Evolutionary conservation across 169 alveolate species (phyloP), one percentile per base, ranked within the genome.

Genomic region (Eimeria sp.): DNA sequence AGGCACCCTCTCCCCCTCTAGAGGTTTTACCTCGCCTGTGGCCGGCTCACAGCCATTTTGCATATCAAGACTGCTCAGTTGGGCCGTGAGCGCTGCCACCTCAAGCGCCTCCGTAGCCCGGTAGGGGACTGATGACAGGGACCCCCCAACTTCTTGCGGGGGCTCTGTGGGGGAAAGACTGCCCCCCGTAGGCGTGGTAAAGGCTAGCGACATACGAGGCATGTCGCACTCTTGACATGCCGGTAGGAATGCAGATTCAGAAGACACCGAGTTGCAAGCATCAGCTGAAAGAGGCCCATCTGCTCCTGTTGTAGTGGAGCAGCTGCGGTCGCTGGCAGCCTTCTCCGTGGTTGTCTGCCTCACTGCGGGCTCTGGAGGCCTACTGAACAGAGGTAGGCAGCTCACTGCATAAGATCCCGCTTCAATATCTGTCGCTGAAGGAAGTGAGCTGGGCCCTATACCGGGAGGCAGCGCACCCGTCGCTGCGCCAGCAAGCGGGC

Each of bases 311-410:
- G 90, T 83, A 0, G 90, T 58, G 58, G 90, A 83, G 90, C 90
- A 52, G 76, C 90, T 83, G 54, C 90, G 90, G 74, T 83, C 90
- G 37, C 90, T 83, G 56, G 90, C 90, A 58, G 77, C 90, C 90
- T 58, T 54, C 90, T 43, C 93, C 62, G 68, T 46, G n/a, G 93
- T 66, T 23, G 93, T 37, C 64, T 58, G 93, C 80, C 62, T 54
- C 80, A 43, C 82, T 33, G 93, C 66, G 27, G 88, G 88, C 27
- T 78, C 88, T 52, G 64, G 49, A 78, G 66, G 88, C 88, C 68
- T 78, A 52, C 88, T 49, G n/a, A 78, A 54, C 68, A 52, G 88
- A 54, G 88, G 66, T 46, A 78, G 68, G 66, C 88, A 78, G 68
- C 88, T 52, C 66, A 78, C 88, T 78, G 52, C 68, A 68, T 27